A percentile compares a stretch with the other conserved stretches of the same genome.
phyloP scores from a whole-genome alignment of 805 yeast species.

The Kodamaea fukazawae region DNA sequence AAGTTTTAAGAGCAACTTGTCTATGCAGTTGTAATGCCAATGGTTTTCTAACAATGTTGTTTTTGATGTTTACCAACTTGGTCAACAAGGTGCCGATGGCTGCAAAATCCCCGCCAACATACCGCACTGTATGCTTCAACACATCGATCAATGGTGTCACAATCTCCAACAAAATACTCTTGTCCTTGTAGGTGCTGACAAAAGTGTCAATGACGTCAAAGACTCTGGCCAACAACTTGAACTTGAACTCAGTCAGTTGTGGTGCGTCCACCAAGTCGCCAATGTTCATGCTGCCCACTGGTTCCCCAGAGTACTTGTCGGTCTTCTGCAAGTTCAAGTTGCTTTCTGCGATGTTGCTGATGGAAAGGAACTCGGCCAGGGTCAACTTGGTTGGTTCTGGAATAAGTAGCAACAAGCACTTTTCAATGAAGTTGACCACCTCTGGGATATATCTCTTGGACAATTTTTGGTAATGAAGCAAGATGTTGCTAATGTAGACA shows the following conservation, averaged over 20 bases:
- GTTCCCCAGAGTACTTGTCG: constrained; percentile 11
- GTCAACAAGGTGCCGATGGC: constrained; percentile 43
- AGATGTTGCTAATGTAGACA: constrained; percentile 59
- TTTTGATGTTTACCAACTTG: constrained; percentile 48
- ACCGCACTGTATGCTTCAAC: constrained; percentile 37
- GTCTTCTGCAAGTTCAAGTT: constrained; percentile 15
- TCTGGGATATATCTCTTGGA: constrained; percentile 87
- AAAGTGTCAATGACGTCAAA: constrained; percentile 30
- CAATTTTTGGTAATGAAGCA: constrained; percentile 70
- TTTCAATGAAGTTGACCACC: constrained; percentile 55
- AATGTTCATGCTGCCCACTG: constrained; percentile 12
- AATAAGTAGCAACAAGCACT: constrained; percentile 44
- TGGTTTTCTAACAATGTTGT: constrained; percentile 46
- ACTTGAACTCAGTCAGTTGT: constrained; percentile 17
- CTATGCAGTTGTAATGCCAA: constrained; percentile 78
- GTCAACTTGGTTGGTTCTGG: constrained; percentile 31
- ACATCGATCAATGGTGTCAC: constrained; percentile 45
- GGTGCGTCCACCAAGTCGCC: constrained; percentile 6
- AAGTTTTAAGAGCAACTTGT: constrained; percentile 79
- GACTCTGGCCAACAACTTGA: constrained; percentile 33
- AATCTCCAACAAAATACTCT: constrained; percentile 60
- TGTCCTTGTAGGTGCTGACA: constrained; percentile 55
- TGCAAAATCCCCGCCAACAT: constrained; percentile 31
- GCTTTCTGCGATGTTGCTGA: constrained; percentile 10
- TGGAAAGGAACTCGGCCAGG: constrained; percentile 9